Base-by-base conservation (phyloP, 257 asterid species). In the Solanum pimpinellifolium region DNA sequence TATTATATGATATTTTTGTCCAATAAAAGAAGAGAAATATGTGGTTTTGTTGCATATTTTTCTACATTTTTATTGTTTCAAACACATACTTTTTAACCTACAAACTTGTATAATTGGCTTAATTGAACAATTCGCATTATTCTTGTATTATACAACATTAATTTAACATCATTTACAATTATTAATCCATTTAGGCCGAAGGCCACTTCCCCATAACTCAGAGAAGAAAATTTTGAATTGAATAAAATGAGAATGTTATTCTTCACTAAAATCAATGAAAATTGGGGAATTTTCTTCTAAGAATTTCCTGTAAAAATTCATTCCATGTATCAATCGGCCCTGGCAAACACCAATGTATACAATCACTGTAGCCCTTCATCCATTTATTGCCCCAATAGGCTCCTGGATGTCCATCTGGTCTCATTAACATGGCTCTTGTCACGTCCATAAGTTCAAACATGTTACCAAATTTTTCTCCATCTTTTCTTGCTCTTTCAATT, bases 261-360 rank as follows among this genome's bases (percentile, higher is more conserved):
- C 23, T 68, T 29, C 10, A 13, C 0, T 3, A 35, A 72, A 4
- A 2, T 35, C 16, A 35, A 35, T 35, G 14, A 16, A 73, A 80
- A 21, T 0, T 8, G 1, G 44, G 25, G 2, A 27, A 0, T 16
- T 27, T 80, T 6, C 25, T 47, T 31, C 29, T 5, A 29, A 90
- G 86, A 81, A 86, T 62, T 78, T 89, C 91, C 52, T 88, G 82
- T 84, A 92, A 73, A 56, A 93, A 65, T 12, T 92, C 87, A 14
- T 89, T 92, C 95, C 94, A 92, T 0, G 86, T 29, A 86, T 93
- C 94, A 47, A 92, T 87, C 1, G 94, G 93, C 16, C 95, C 95
- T 2, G 94, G 95, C 80, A 91, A 66, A 75, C 94, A 92, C 94
- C 94, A 93, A 49, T 91, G 95, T 8, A 92, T 80, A 83, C 95